Evolutionary conservation across 2,329 filamentous ascomycete species (phyloP).

Genomic region (Phialophora macrospora): DNA sequence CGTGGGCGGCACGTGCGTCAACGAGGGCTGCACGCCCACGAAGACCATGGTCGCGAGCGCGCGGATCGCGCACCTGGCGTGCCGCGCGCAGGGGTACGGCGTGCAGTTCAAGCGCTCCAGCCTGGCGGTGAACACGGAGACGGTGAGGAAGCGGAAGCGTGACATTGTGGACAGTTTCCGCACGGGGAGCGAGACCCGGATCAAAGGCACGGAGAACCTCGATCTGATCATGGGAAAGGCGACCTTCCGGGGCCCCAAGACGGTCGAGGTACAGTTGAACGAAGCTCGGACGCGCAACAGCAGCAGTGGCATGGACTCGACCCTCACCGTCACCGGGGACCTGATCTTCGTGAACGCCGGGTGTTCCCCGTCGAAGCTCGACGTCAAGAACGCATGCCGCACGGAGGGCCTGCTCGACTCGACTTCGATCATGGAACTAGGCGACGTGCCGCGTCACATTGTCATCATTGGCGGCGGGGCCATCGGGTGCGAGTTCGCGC

Average conservation of each 20-base stretch:
- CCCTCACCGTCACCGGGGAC: slow-evolving; percentile 44
- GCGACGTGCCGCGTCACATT: slow-evolving; percentile 51
- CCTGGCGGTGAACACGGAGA: slow-evolving; percentile 54
- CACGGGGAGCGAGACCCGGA: slow-evolving; percentile 52
- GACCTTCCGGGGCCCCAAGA: slow-evolving; percentile 50
- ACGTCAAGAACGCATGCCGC: slow-evolving; percentile 31
- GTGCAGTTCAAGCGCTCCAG: slow-evolving; percentile 44
- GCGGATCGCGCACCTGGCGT: slow-evolving; percentile 54
- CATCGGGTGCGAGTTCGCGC: slow-evolving; percentile 60
- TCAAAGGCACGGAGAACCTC: slow-evolving; percentile 46
- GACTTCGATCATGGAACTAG: slow-evolving; percentile 39
- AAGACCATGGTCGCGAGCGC: slow-evolving; percentile 63
- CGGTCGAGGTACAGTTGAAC: slow-evolving; percentile 44
- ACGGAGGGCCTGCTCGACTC: slow-evolving; percentile 36
- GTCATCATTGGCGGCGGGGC: slow-evolving; percentile 60
- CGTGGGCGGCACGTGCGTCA: slow-evolving; percentile 60
- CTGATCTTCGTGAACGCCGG: slow-evolving; percentile 40
- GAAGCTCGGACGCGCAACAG: background rate
- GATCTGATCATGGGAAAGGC: slow-evolving; percentile 55
- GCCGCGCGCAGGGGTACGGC: slow-evolving; percentile 54
- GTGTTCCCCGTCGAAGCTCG: slow-evolving; percentile 35
- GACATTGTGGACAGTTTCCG: slow-evolving; percentile 59
- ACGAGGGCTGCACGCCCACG: slow-evolving; percentile 62
- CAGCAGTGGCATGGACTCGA: slow-evolving; percentile 28
- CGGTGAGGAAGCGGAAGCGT: slow-evolving; percentile 58